A percentile compares a stretch with the other conserved stretches of the same genome.
Conservation (phyloP, 306 rosid genomes). For the Adenanthera pavonina region DNA sequence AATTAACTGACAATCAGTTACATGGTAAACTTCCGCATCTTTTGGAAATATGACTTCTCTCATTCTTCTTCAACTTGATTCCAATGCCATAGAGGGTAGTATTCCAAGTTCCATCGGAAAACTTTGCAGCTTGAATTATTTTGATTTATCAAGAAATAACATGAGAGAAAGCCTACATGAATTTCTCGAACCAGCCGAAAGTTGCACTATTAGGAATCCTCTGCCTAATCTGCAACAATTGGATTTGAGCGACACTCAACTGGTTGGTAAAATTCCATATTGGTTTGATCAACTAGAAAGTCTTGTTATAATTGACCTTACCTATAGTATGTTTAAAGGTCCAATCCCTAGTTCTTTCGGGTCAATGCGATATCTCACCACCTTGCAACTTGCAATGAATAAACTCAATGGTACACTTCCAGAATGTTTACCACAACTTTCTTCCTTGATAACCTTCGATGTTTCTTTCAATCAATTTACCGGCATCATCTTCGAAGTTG, state of each 20-base stretch:
- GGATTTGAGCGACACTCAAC: slow-evolving; percentile 24
- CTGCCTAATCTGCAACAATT: slow-evolving; percentile 34
- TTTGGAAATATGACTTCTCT: slow-evolving; percentile 55
- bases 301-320: slow-evolving; percentile 34
- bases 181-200: slow-evolving; percentile 39
- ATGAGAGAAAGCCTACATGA: slow-evolving; percentile 46
- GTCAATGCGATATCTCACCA: no score
- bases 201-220: slow-evolving; percentile 25
- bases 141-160: slow-evolving; percentile 37
- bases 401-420: no score
- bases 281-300: slow-evolving; percentile 45
- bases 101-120: slow-evolving; percentile 50
- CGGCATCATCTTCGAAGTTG: slow-evolving; percentile 48
- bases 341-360: no score
- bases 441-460: no score
- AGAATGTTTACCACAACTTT: no score
- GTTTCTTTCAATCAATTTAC: slow-evolving; percentile 41
- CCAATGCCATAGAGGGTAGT: slow-evolving; percentile 35
- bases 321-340: not conserved
- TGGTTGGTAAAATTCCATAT: slow-evolving; percentile 46
- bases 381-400: no score
- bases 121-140: slow-evolving; percentile 31
- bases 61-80: slow-evolving; percentile 30
- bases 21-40: slow-evolving; percentile 54
- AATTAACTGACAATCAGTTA: slow-evolving; percentile 27